Base-by-base conservation (phyloP, 2,329 filamentous ascomycete species). In the Aspergillus versicolor region DNA sequence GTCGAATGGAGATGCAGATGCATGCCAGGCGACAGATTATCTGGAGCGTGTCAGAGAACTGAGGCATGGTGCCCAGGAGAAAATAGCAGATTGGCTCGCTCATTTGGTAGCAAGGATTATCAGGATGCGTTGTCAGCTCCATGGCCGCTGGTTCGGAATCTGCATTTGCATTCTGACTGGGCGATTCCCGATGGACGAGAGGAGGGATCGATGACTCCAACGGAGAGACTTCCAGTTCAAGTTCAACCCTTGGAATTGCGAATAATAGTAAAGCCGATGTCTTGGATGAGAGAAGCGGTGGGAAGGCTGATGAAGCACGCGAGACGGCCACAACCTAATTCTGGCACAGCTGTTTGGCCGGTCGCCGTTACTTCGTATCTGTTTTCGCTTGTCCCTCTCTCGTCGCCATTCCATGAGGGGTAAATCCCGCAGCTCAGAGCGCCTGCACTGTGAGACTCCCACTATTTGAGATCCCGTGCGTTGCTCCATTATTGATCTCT, bases 61-160 rank as follows among this genome's bases (percentile, higher is more conserved):
- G 24, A 47, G 49, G 21, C 48, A 55, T 59, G 52, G n/a, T 59
- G 53, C 54, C 51, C 56, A 22, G 57, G 51, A 17, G 49, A 55
- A 41, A 21, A 40, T 27, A 44, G 45, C 27, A 47, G 46, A 60
- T 52, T 51, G 42, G 55, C 49, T 46, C 58, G 9, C 56, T 46
- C 46, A 54, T 59, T 62, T 60, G 52, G 58, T 59, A 54, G 55
- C 42, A 54, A 21, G 27, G 63, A 66, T 66, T 61, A 65, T 57
- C 61, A 61, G 42, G 61, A 64, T 67, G 60, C 6, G 22, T 63
- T 47, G 37, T 42, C 60, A 62, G 59, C 57, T 44, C 55, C 52
- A 58, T 47, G 15, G 52, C 56, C 53, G 47, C 40, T 61, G 58
- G 24, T 41, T 56, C 52, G 51, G 54, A 27, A 44, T 37, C 55